Evolutionary conservation across 441 rosid species (phyloP).

Genomic region (Bocquillonia castaneifolia): DNA sequence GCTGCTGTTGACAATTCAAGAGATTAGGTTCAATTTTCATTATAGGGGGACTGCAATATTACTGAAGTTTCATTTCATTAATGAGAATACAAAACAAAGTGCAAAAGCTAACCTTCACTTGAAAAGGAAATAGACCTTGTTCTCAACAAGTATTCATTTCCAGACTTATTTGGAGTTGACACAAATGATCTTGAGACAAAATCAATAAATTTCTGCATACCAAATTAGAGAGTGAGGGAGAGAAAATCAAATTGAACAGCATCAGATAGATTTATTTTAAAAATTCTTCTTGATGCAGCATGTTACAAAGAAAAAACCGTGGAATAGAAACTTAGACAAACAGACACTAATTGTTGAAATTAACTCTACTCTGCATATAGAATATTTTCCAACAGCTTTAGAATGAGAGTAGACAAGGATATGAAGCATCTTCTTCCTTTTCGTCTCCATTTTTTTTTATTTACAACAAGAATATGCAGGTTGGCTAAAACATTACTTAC

Average conservation of each 20-base stretch:
- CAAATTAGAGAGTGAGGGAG: conserved; percentile 5
- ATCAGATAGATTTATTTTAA: not conserved
- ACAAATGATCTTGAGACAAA: conserved; percentile 63
- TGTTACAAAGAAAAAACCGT: not conserved
- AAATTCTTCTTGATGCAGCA: not conserved
- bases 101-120: conserved; percentile 39
- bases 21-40: not conserved
- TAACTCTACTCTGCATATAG: not conserved
- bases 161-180: conserved; percentile 32
- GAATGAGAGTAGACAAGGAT: not conserved
- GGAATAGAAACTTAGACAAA: not conserved
- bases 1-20: conserved; percentile 2
- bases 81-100: conserved; percentile 8
- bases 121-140: conserved; percentile 32
- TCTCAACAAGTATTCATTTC: conserved; percentile 29
- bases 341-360: not conserved
- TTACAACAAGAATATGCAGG: conserved; percentile 3
- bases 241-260: conserved; percentile 11
- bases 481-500: conserved; percentile 28
- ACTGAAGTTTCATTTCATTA: not conserved
- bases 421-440: not conserved
- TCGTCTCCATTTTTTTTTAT: not conserved
- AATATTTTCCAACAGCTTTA: not conserved
- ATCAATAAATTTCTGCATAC: conserved; percentile 65
- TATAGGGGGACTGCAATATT: not conserved